Percentiles rank a stretch among this genome's conserved stretches.
Conservation (phyloP, 2,329 filamentous ascomycete genomes). For the Trichophyton rubrum region DNA sequence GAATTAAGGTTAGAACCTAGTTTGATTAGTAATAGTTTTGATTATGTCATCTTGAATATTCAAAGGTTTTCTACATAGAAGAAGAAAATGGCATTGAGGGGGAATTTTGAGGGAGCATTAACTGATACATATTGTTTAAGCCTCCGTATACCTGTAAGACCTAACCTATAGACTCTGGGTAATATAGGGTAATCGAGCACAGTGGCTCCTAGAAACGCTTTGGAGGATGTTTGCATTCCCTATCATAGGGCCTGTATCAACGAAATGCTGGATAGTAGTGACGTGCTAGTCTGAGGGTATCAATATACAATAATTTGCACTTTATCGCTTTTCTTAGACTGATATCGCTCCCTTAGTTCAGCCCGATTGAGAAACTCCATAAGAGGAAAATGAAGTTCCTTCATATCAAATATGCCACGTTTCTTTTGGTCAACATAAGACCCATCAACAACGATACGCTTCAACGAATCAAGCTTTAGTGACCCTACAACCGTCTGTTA, state of each 20-base stretch:
- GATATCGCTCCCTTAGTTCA: slow-evolving; percentile 60
- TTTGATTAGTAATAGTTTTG: background rate
- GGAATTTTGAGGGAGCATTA: background rate
- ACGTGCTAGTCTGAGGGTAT: background rate
- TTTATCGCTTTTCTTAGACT: slow-evolving; percentile 41
- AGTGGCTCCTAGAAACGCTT: too few relatives aligned
- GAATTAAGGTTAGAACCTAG: background rate
- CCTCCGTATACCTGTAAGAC: too few relatives aligned
- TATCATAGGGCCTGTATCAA: too few relatives aligned
- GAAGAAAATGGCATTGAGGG: background rate
- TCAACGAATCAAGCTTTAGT: slow-evolving; percentile 56
- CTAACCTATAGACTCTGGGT: too few relatives aligned
- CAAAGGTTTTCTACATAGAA: background rate
- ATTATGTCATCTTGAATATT: background rate
- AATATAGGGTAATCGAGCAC: too few relatives aligned
- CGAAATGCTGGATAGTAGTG: too few relatives aligned
- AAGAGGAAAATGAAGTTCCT: slow-evolving; percentile 73
- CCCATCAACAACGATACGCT: slow-evolving; percentile 75
- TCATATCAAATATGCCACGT: slow-evolving; percentile 87
- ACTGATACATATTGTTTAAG: too few relatives aligned
- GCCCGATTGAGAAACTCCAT: slow-evolving; percentile 58
- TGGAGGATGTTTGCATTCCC: too few relatives aligned
- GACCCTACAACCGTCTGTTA: slow-evolving; percentile 40
- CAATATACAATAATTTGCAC: slow-evolving; percentile 39
- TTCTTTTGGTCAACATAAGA: slow-evolving; percentile 94